A percentile compares a stretch with the other conserved stretches of the same genome.
Evolutionary conservation across 2,329 filamentous ascomycete genomes (phyloP).

Genomic region (Uncinocarpus reesii): DNA sequence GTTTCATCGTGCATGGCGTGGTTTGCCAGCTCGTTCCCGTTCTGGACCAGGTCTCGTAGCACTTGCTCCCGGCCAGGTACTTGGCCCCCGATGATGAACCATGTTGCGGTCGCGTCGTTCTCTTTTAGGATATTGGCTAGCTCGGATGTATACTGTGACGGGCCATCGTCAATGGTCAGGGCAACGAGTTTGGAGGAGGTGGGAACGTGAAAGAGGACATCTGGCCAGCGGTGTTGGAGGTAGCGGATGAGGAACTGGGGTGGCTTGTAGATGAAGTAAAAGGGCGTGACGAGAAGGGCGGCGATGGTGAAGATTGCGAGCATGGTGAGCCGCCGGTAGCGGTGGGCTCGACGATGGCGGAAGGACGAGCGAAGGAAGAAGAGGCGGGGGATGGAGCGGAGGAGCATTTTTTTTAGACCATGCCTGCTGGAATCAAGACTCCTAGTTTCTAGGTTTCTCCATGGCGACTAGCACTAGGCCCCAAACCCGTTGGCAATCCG

Average conservation of each 20-base stretch:
- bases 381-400: constrained; percentile 3
- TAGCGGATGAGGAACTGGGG: constrained; percentile 60
- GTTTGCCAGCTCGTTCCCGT: constrained; percentile 60
- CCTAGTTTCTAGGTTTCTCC: too few relatives aligned
- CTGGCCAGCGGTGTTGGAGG: constrained; percentile 61
- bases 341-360: constrained; percentile 5
- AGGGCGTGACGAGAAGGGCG: constrained; percentile 22
- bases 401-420: constrained; percentile 2
- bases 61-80: constrained; percentile 42
- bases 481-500: too few relatives aligned
- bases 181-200: constrained; percentile 57
- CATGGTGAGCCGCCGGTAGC: constrained; percentile 3
- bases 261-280: constrained; percentile 73
- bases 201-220: constrained; percentile 63
- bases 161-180: constrained; percentile 78
- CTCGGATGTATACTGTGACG: constrained; percentile 58
- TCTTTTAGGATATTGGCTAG: constrained; percentile 59
- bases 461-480: too few relatives aligned
- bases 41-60: constrained; percentile 49
- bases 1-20: constrained; percentile 85
- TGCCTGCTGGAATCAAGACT: too few relatives aligned
- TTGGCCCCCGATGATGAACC: constrained; percentile 80
- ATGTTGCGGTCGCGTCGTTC: constrained; percentile 64
- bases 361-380: constrained; percentile 7
- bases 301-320: constrained; percentile 7